Conservation (phyloP, 2,329 filamentous ascomycete species). For the Alternaria sp. region DNA sequence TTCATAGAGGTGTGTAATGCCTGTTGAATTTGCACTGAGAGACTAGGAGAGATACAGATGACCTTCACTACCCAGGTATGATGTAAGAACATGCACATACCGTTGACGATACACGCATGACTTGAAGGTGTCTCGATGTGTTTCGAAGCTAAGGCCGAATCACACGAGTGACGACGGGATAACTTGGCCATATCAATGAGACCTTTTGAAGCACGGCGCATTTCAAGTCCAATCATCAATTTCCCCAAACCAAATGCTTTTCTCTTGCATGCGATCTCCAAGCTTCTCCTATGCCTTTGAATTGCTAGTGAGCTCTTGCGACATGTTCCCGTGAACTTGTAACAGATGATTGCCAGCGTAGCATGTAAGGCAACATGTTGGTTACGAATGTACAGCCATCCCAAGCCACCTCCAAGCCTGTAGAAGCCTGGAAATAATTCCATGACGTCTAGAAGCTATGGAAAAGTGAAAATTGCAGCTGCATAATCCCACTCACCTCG, state of each 20-base stretch:
- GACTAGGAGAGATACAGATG: neutral
- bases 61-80: neutral
- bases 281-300: neutral
- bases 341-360: neutral
- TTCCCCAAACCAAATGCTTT: neutral
- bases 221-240: too few relatives aligned
- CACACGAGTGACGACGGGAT: too few relatives aligned
- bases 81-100: neutral
- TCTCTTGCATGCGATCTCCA: neutral
- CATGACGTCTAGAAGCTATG: neutral
- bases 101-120: too few relatives aligned
- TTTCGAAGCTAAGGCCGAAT: too few relatives aligned
- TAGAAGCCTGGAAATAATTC: rapidly evolving
- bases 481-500: neutral
- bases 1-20: neutral
- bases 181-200: too few relatives aligned
- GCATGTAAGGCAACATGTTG: neutral
- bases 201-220: too few relatives aligned
- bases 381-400: neutral
- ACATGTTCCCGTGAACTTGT: too few relatives aligned
- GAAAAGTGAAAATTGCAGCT: neutral
- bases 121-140: too few relatives aligned
- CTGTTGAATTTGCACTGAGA: neutral
- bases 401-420: neutral
- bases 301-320: too few relatives aligned